phyloP scores from a whole-genome alignment of 1,284 basidiomycete species.

The Puccinia hordei region DNA sequence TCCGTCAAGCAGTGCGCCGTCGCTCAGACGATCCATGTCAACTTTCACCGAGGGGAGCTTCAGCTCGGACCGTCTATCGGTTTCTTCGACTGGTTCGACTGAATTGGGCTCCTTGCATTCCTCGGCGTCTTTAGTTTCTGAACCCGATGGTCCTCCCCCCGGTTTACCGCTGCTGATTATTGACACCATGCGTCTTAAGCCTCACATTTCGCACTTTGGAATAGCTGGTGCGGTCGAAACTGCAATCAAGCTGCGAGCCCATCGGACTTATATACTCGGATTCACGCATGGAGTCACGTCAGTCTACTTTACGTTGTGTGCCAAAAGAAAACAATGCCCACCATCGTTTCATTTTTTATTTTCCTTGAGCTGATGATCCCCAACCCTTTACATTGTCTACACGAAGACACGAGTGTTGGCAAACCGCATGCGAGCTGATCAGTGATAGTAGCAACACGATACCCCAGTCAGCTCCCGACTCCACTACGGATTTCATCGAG shows the following conservation, averaged over 20 bases:
- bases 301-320: no score
- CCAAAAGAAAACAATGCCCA: no score
- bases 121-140: not conserved
- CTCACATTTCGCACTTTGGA: slow-evolving; percentile 75
- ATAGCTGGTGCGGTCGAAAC: slow-evolving; percentile 66
- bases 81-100: not conserved
- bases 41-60: not conserved
- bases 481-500: no score
- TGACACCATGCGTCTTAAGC: slow-evolving; percentile 69
- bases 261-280: slow-evolving; percentile 70
- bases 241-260: slow-evolving; percentile 66
- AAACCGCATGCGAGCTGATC: not conserved
- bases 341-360: no score
- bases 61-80: not conserved
- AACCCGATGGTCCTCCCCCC: not conserved
- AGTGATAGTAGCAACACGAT: not conserved
- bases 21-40: not conserved
- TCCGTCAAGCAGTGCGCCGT: slow-evolving; percentile 21
- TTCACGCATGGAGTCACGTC: slow-evolving; percentile 71
- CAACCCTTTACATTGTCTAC: no score
- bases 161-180: slow-evolving; percentile 67
- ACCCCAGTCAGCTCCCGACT: not conserved
- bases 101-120: no score
- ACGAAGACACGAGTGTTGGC: slow-evolving; percentile 8
- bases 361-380: no score